A percentile compares a stretch with the other conserved stretches of the same genome.
phyloP scores from a whole-genome alignment of 202 grass and related monocot species.

The Setaria viridis region DNA sequence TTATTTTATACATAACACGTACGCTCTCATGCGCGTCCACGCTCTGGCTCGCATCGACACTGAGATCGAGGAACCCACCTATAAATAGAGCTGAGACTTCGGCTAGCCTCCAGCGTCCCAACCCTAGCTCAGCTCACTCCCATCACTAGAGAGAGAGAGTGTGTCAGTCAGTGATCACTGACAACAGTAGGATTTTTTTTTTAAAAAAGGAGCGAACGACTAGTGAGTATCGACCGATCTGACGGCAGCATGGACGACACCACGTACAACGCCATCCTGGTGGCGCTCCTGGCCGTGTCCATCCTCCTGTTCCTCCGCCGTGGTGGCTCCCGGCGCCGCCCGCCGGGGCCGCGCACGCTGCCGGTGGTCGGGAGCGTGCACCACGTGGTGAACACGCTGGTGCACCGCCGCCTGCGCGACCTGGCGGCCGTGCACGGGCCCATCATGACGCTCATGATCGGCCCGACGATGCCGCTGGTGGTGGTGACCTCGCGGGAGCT shows the following conservation, averaged over 20 bases:
- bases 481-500: slow-evolving; percentile 57
- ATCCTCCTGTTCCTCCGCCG: slow-evolving; percentile 32
- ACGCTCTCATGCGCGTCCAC: background rate
- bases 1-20: background rate
- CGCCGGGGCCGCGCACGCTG: slow-evolving; percentile 52
- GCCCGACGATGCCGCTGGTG: slow-evolving; percentile 41
- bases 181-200: background rate
- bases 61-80: background rate
- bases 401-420: slow-evolving; percentile 45
- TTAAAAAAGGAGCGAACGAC: background rate
- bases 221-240: background rate
- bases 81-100: background rate
- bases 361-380: slow-evolving; percentile 62
- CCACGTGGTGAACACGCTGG: slow-evolving; percentile 54
- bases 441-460: slow-evolving; percentile 61
- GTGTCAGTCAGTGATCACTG: background rate
- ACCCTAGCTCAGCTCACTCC: background rate
- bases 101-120: background rate
- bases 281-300: slow-evolving; percentile 41
- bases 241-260: slow-evolving; percentile 34
- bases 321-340: background rate
- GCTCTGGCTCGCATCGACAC: background rate
- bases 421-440: slow-evolving; percentile 46
- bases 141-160: background rate
- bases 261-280: slow-evolving; percentile 49